A percentile compares a stretch with the other conserved stretches of the same genome.
phyloP scores from a whole-genome alignment of 78 protist genomes.

The Dictyostelium purpureum region DNA sequence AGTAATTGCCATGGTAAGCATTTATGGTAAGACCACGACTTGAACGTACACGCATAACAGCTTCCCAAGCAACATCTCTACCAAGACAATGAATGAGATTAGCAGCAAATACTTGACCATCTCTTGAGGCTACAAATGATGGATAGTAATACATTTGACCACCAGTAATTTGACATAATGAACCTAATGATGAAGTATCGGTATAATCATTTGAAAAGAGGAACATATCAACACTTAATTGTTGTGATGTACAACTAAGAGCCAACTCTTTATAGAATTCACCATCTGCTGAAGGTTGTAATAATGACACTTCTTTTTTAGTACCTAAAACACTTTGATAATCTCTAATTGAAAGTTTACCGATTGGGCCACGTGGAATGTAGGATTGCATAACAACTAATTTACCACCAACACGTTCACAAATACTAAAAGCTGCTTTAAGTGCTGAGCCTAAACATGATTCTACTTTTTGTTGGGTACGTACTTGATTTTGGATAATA shows the following conservation, averaged over 20 bases:
- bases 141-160: conserved; percentile 84
- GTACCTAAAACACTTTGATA: conserved; percentile 63
- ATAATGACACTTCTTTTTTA: conserved; percentile 53
- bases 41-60: conserved; percentile 87
- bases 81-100: conserved; percentile 58
- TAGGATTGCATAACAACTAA: conserved; percentile 60
- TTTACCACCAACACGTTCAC: conserved; percentile 80
- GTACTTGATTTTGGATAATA: conserved; percentile 48
- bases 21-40: conserved; percentile 56
- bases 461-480: conserved; percentile 64
- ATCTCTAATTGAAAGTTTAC: conserved; percentile 66
- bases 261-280: conserved; percentile 85
- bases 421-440: conserved; percentile 36
- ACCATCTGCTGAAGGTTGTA: conserved; percentile 50
- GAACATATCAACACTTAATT: conserved; percentile 79
- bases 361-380: conserved; percentile 77
- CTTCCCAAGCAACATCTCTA: conserved; percentile 83
- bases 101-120: conserved; percentile 54
- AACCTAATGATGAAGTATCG: conserved; percentile 54
- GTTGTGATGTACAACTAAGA: conserved; percentile 42
- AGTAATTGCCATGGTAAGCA: conserved; percentile 84
- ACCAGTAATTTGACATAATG: conserved; percentile 77
- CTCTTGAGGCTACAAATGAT: conserved; percentile 39
- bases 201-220: conserved; percentile 49
- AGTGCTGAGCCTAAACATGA: conserved; percentile 75